A percentile compares a stretch with the other conserved stretches of the same genome.
Evolutionary conservation across 1,139 yeast species (phyloP).

Genomic region (Suhomyces ambrosiae): DNA sequence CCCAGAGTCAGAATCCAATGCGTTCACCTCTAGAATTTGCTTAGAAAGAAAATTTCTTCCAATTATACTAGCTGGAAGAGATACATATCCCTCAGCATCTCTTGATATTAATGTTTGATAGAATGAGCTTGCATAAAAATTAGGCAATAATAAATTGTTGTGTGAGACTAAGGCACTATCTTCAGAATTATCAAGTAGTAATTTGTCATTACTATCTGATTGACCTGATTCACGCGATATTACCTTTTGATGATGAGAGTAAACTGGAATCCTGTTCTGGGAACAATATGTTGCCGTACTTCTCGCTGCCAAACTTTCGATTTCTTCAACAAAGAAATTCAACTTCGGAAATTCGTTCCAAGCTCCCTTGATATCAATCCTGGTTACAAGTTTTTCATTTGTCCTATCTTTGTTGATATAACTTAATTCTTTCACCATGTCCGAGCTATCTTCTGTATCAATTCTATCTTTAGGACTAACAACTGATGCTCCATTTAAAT

Average conservation of each 20-base stretch:
- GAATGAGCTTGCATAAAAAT: slow-evolving; percentile 36
- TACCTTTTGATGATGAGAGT: slow-evolving; percentile 25
- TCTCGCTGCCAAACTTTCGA: slow-evolving; percentile 29
- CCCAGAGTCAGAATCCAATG: slow-evolving; percentile 7
- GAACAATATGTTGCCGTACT: slow-evolving; percentile 29
- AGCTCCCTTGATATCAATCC: slow-evolving; percentile 5
- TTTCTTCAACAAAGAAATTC: slow-evolving; percentile 30
- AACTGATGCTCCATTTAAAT: slow-evolving; percentile 33
- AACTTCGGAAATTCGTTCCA: slow-evolving; percentile 14
- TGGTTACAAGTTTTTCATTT: slow-evolving; percentile 15
- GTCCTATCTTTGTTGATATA: slow-evolving; percentile 7
- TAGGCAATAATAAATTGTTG: slow-evolving; percentile 40
- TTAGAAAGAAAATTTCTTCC: slow-evolving; percentile 35
- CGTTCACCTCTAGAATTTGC: slow-evolving; percentile 14
- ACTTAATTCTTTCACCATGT: slow-evolving; percentile 10
- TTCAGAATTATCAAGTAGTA: too few species aligned
- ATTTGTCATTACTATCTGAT: neutral
- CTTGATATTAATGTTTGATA: slow-evolving; percentile 40
- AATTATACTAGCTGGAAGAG: slow-evolving; percentile 36
- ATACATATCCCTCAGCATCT: slow-evolving; percentile 38
- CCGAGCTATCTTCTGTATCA: slow-evolving; percentile 6
- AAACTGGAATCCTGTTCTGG: slow-evolving; percentile 31
- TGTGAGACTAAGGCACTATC: slow-evolving; percentile 41
- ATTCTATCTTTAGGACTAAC: slow-evolving; percentile 8
- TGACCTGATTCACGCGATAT: slow-evolving; percentile 11